Conservation (phyloP, 495 filamentous ascomycete genomes). For the Annulohypoxylon nitens region DNA sequence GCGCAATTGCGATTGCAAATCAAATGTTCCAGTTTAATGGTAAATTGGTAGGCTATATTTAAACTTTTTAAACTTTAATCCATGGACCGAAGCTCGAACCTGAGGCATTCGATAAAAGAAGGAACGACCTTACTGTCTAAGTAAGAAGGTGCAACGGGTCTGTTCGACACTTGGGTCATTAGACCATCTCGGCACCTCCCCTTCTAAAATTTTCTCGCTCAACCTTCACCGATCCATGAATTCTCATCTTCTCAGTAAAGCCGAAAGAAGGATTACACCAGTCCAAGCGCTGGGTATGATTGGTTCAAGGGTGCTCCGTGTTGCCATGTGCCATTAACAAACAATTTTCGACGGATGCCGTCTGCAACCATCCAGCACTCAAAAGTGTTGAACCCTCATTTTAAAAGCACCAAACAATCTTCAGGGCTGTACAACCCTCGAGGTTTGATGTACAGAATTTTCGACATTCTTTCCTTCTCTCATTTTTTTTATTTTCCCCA, state of each 20-base stretch:
- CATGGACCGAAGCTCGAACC: background rate
- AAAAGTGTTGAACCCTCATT: background rate
- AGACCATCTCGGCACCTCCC: background rate
- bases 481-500: background rate
- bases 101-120: background rate
- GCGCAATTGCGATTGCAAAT: background rate
- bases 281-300: slow-evolving; percentile 3
- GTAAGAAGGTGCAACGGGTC: slow-evolving; percentile 9
- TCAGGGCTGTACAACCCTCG: slow-evolving; percentile 1
- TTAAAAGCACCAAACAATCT: slow-evolving; percentile 21
- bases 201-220: background rate
- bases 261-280: slow-evolving; percentile 12
- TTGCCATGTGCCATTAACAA: slow-evolving; percentile 36
- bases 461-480: background rate
- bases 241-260: slow-evolving; percentile 10
- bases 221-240: slow-evolving; percentile 34
- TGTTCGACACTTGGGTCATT: background rate
- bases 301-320: slow-evolving; percentile 16
- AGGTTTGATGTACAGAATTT: slow-evolving; percentile 18
- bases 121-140: slow-evolving; percentile 4
- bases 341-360: slow-evolving; percentile 23
- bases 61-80: slow-evolving; percentile 2
- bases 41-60: background rate
- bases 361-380: slow-evolving; percentile 18
- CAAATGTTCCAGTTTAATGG: background rate